Base-by-base conservation (phyloP, 2,329 filamentous ascomycete genomes). In the Daldinia sp. region DNA sequence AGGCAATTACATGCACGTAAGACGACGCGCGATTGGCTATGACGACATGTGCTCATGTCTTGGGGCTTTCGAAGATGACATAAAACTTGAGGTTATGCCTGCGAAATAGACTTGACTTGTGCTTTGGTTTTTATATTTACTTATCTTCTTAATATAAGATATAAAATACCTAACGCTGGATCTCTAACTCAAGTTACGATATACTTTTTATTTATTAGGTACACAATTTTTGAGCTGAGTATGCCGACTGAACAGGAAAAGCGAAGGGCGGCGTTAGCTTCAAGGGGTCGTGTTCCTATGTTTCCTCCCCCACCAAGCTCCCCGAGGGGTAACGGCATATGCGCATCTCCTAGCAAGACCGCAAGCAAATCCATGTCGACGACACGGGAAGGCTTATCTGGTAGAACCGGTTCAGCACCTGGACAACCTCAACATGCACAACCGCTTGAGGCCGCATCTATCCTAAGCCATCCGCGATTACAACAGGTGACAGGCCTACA, bases 401-500 rank as follows among this genome's bases (percentile, higher is more conserved):
- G 41, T 33, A 26, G 44, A 20, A 30, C 41, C 6, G 35, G 28
- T 23, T 23, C 26, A 12, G 33, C 13, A 2, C n/a, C n/a, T n/a
- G 51, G 20, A 10, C 59, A 60, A 9, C 50, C 30, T n/a, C 6
- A 50, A 12, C 2, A 10, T 35, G 57, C 42, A 3, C 68, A 48
- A 28, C 59, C 66, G n/a, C 64, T 71, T 18, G 69, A 70, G 35
- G 65, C 67, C 9, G 60, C 57, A 4, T 28, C 66, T 5, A 70
- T 74, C 56, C 56, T 74, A 26, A 66, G 26, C 28, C 57, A 72
- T 50, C 68, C 72, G 4, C 63, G 73, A 7, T 53, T 75, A 9
- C 73, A 68, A 12, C 69, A 74, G 46, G 74, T 73, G 12, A 76
- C 74, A 4, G 74, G 74, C 5, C 10, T 76, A 26, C 63, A 73